Base-by-base conservation (phyloP, 441 rosid species). In the Syzygium syzygioides region DNA sequence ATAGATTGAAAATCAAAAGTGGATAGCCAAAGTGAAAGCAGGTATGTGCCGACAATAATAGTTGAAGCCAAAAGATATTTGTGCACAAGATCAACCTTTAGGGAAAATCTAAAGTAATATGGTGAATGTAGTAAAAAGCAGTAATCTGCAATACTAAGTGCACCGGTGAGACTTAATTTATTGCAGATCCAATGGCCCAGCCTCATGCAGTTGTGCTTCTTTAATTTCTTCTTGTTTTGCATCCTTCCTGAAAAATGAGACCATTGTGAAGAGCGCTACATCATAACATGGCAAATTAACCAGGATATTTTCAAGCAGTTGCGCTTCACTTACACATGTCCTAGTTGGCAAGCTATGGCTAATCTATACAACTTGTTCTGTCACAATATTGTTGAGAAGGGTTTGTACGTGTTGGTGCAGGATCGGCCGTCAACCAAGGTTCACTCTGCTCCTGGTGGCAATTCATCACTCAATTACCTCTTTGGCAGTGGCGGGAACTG, bases 381-480 rank as follows among this genome's bases (percentile, higher is more conserved):
- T 56, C 41, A 79, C 54, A 17, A 41, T 26, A 37, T 68, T 55
- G 30, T 30, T 41, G 17, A 59, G 56, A 19, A 53, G 23, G 23
- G 5, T 57, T 64, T 56, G 5, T 14, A 15, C 66, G 41, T 30
- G 3, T 32, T 48, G 60, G 30, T 88, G 92, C 92, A 94, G 97
- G 97, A 95, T 30, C 94, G 98, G 53, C 96, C 97, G 13, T 92
- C 96, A 14, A 96, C 97, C 26, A 96, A 94, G 88, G 96, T 96
- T 90, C 95, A 93, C 90, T 94, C 95, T 66, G 96, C 96, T 71
- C 96, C 97, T 2, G 98, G 97, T 15, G 98, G 96, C 50, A 95
- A 95, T 90, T 96, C 97, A 86, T 95, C 97, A 64, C 90, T 96
- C 28, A 95, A 90, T 55, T 96, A 95, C 89, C 95, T 95, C 86